Base-by-base conservation (phyloP, 805 yeast genomes). In the Zygotorulaspora sp. region DNA sequence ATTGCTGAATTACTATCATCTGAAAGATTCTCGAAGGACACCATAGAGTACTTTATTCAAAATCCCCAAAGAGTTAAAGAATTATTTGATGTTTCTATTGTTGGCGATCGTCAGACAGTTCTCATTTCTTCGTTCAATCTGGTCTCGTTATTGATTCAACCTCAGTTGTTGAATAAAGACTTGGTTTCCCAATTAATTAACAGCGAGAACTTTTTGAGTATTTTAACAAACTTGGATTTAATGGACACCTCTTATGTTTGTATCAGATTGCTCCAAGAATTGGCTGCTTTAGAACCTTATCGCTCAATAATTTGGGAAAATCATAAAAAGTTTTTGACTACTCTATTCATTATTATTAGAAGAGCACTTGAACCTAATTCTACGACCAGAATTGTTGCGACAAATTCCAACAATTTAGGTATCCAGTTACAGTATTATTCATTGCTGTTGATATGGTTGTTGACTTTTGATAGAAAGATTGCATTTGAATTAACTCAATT, bases 381-480 rank as follows among this genome's bases (percentile, higher is more conserved):
- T 5, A 56, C 57, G 17, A 59, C 62, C 8, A 42, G 53, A 25
- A 53, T 62, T 28, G 52, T 48, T 13, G 58, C 59, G n/a, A 55
- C 62, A 2, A 58, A 58, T 36, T 52, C 70, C 21, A 63, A 56
- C 44, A 63, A 65, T 41, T 61, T 73, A 25, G 80, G 78, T 41
- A 71, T 89, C 44, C 98, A 92, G 67, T 73, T 87, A 50, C 88
- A 83, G 60, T 92, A 92, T 65, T 76, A 84, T 53, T 70, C 81
- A 5, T 72, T 90, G 47, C 70, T 92, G 57, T 71, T 81, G 15
- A 68, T 86, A 32, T 92, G 98, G 98, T 70, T 88, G 36, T 68
- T 87, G 44, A 78, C 95, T 3, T 92, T 90, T 66, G 81, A 77
- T 58, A 61, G 62, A 50, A 45, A 71, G 61, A 45, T 68, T 73